These are phyloP conservation scores for Emericellopsis atlantica DNA, from an alignment of 2,329 filamentous ascomycete genomes.

Conservation along the genomic window DNA sequence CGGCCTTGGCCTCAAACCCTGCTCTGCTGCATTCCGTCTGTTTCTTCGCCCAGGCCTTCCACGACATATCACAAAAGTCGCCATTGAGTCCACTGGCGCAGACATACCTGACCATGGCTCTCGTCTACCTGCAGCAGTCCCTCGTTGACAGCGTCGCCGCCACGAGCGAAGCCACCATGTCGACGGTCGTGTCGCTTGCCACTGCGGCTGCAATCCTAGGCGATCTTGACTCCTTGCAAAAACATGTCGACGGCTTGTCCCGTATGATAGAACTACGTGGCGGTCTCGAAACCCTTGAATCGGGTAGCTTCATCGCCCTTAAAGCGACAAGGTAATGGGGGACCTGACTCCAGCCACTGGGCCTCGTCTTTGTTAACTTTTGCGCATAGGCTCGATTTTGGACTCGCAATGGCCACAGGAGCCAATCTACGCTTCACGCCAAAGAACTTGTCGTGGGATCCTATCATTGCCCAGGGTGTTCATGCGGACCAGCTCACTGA, in stretches of 20 bases:
- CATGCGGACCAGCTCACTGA: conserved; percentile 2
- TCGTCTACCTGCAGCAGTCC: conserved; percentile 8
- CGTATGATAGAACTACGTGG: conserved; percentile 10
- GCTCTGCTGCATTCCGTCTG: conserved; percentile 11
- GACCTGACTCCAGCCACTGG: too few species aligned
- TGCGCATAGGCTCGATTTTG: background rate
- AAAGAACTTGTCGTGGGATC: conserved; percentile 4
- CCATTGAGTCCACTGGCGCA: conserved; percentile 5
- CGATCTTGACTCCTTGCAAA: conserved; percentile 7
- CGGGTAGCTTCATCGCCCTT: conserved; percentile 6
- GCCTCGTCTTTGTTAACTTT: too few species aligned
- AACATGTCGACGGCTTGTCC: conserved; percentile 12
- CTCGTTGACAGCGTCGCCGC: conserved; percentile 7
- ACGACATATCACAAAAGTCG: conserved; percentile 4
- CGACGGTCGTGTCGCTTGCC: conserved; percentile 9
- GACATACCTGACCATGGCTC: conserved; percentile 8
- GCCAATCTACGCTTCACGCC: conserved; percentile 2
- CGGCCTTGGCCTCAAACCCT: conserved; percentile 7
- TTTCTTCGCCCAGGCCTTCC: conserved; percentile 11
- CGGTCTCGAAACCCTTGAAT: conserved; percentile 6
- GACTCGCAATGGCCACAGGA: conserved; percentile 4
- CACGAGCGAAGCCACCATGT: conserved; percentile 7
- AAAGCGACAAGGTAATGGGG: conserved; percentile 1
- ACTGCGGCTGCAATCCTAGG: conserved; percentile 9
- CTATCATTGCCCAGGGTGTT: conserved; percentile 3